Evolutionary conservation across 163 green algal genomes (phyloP), one percentile per base, ranked within the genome.

Genomic region (Chlamydomonas reinhardtii): DNA sequence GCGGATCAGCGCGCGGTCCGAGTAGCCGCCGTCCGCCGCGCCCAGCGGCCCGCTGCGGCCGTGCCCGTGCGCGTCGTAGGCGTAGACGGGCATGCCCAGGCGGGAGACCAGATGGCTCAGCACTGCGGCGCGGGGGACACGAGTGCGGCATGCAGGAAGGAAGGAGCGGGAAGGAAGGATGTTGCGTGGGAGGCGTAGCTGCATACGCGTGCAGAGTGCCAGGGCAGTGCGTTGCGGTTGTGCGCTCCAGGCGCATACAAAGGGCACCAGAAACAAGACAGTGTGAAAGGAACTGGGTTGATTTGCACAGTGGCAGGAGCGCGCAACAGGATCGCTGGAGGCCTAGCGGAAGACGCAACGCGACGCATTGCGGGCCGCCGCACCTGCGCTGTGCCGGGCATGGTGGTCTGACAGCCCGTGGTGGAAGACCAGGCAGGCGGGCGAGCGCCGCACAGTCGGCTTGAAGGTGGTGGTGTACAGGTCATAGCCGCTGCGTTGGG

Each of bases 31-130:
- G 35, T 43, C 6, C 11, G 48, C 12, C 11, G 11, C 48, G 48
- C 14, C 48, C 48, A 56, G 48, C 8, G 80, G 80, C 16, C 70
- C 80, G 80, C 80, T 86, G 70, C 35, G 69, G 70, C 80, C 80
- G 70, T 86, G 80, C 35, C 80, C 80, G 69, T 86, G 80, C 34
- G 80, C 80, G 35, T 86, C 80, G 54, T 86, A 86, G 12, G 80
- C 64, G 56, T 86, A 79, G 12, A 86, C 80, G 19, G 80, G 34
- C 66, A 86, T 79, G 34, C 70, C 70, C 37, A 79, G 27, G 0
- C 34, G 5, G 24, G 69, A 16, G 70, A 56, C 79, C 5, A 86
- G 54, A 4, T 79, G 56, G 29, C 56, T 3, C 25, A 86, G 70
- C 24, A 86, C 80, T 86, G 80, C 20, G 31, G 29, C 54, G 19